Evolutionary conservation across 495 filamentous ascomycete genomes (phyloP), one percentile per base, ranked within the genome.

Genomic region (Hyaloscypha variabilis): DNA sequence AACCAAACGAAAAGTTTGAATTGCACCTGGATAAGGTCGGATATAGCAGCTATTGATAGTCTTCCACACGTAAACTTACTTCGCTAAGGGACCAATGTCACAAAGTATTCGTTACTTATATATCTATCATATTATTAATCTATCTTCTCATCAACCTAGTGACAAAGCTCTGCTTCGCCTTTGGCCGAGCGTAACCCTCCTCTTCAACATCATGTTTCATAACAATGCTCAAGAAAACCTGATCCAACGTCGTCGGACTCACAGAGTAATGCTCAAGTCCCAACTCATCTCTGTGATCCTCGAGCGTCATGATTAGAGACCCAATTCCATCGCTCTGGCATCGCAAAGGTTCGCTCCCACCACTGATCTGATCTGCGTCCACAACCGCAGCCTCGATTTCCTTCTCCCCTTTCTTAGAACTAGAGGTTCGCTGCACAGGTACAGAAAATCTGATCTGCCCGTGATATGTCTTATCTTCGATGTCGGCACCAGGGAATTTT

Each of bases 221-320:
- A 0, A 95, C 91, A 66, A 96, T 92, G 46, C 77, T 85, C 77
- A 97, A 77, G 76, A 97, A 97, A 0, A 96, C 91, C 78, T 95
- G 90, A 76, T 96, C 93, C 64, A 96, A 80, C 36, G 91, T 94
- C 57, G 91, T 93, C 66, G 90, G 90, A 54, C 83, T 88, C 67
- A 94, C 90, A 53, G 87, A 90, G 73, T 90, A 96, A 73, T 91
- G 90, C 77, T 90, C 88, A 29, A 95, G 79, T 0, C 90, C 89
- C 52, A 94, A 71, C 21, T 73, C 74, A 29, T 86, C 78, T 69
- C 87, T 90, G 56, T 85, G 77, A 68, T 82, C 83, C 75, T 96
- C 93, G 0, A 97, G 79, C 39, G 83, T 65, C 31, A 87, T 84
- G 69, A 96, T 92, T 39, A 95, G 77, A 4, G 81, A 78, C 0